These are phyloP conservation scores for Whalleya microplaca DNA, from an alignment of 2,329 filamentous ascomycete species.

Conservation along the genomic window DNA sequence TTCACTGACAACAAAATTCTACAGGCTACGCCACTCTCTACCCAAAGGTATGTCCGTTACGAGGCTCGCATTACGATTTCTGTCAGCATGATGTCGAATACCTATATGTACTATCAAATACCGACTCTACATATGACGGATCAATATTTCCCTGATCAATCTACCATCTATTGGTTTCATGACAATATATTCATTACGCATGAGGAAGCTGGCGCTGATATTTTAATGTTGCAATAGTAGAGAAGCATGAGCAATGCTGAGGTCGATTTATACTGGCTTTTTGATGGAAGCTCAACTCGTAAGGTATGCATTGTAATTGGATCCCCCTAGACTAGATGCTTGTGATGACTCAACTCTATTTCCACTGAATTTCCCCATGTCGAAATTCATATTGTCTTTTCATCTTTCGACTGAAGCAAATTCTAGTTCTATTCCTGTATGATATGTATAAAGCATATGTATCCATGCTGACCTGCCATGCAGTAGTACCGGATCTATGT, in stretches of 20 bases:
- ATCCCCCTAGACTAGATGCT: constrained; percentile 34
- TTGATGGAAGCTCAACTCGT: constrained; percentile 3
- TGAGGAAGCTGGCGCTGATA: constrained; percentile 4
- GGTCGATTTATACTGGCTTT: neutral
- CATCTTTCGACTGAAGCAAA: constrained; percentile 78
- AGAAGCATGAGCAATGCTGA: neutral
- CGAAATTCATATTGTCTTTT: constrained; percentile 71
- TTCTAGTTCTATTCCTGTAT: constrained; percentile 35
- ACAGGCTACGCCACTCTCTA: constrained; percentile 1
- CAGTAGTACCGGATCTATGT: neutral
- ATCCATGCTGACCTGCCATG: constrained; percentile 17
- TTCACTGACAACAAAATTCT: constrained; percentile 24
- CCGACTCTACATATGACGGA: constrained; percentile 47
- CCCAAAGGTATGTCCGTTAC: constrained; percentile 12
- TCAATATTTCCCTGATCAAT: constrained; percentile 33
- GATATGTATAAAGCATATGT: constrained; percentile 21
- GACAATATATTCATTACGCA: neutral
- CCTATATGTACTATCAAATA: constrained; percentile 50
- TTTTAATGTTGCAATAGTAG: neutral
- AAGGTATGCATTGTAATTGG: constrained; percentile 29
- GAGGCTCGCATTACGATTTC: constrained; percentile 6
- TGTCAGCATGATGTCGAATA: constrained; percentile 44
- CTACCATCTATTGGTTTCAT: neutral
- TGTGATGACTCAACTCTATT: constrained; percentile 73
- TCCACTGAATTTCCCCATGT: constrained; percentile 72